Evolutionary conservation across 129 eudicot species (phyloP).

Genomic region (Flaveria bidentis): DNA sequence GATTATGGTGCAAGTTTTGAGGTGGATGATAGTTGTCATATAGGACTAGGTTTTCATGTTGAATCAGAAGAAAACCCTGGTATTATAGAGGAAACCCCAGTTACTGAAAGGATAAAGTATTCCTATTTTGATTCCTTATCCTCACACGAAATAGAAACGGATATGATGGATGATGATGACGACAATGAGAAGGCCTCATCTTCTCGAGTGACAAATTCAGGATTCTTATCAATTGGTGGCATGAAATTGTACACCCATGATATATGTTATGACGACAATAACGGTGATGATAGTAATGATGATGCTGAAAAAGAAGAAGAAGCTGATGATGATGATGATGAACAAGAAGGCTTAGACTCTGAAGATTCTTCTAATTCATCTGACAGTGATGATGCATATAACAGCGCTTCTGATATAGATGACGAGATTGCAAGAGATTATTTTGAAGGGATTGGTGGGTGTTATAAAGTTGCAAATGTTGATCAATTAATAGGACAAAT

Average conservation of each 20-base stretch:
- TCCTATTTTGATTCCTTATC: slow-evolving; percentile 30
- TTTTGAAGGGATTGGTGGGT: slow-evolving; percentile 88
- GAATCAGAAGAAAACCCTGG: slow-evolving; percentile 42
- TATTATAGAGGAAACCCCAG: slow-evolving; percentile 33
- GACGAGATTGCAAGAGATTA: slow-evolving; percentile 86
- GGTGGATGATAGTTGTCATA: slow-evolving; percentile 59
- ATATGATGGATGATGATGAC: slow-evolving; percentile 38
- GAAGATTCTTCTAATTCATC: slow-evolving; percentile 58
- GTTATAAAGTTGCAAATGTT: slow-evolving; percentile 49
- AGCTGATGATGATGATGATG: slow-evolving; percentile 18
- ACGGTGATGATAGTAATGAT: slow-evolving; percentile 25
- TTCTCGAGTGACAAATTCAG: slow-evolving; percentile 54
- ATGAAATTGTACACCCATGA: slow-evolving; percentile 72
- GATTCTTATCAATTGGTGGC: slow-evolving; percentile 80
- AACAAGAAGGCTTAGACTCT: slow-evolving; percentile 55
- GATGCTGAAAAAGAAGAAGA: slow-evolving; percentile 32
- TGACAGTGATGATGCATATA: slow-evolving; percentile 65
- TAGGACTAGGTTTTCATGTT: slow-evolving; percentile 76
- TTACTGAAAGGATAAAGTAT: slow-evolving; percentile 38
- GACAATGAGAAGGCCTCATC: slow-evolving; percentile 34
- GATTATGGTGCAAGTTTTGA: slow-evolving; percentile 65
- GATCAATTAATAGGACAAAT: slow-evolving; percentile 53
- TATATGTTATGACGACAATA: slow-evolving; percentile 51
- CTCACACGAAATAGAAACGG: slow-evolving; percentile 35
- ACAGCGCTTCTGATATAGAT: slow-evolving; percentile 67